Conservation (phyloP, 1,284 basidiomycete species). For the Omphalotus olearius region DNA sequence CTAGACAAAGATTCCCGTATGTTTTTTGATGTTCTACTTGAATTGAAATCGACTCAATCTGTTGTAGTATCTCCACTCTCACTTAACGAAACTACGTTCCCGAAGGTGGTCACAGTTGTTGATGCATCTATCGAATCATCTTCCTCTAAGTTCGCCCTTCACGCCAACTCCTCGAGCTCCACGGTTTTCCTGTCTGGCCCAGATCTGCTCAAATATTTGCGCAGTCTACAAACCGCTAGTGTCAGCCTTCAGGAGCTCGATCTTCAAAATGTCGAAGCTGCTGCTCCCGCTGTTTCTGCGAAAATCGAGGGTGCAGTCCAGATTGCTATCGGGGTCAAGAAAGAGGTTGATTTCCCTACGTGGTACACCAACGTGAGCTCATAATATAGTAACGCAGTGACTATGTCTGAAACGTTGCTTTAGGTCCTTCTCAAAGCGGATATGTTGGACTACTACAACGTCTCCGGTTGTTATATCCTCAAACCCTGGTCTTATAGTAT, state of each 20-base stretch:
- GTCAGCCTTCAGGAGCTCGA: slow-evolving; percentile 70
- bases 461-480: slow-evolving; percentile 98
- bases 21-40: slow-evolving; percentile 31
- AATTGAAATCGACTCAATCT: slow-evolving; percentile 3
- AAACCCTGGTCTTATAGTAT: slow-evolving; percentile 97
- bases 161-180: slow-evolving; percentile 63
- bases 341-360: slow-evolving; percentile 88
- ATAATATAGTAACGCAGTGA: neutral
- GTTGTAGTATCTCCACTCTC: slow-evolving; percentile 74
- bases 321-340: slow-evolving; percentile 92
- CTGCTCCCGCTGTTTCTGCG: slow-evolving; percentile 35
- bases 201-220: slow-evolving; percentile 73
- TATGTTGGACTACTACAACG: slow-evolving; percentile 99
- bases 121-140: slow-evolving; percentile 73
- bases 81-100: slow-evolving; percentile 64
- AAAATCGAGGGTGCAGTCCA: slow-evolving; percentile 87
- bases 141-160: slow-evolving; percentile 67
- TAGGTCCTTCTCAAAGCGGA: slow-evolving; percentile 97
- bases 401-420: slow-evolving; percentile 7
- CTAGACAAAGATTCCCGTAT: slow-evolving; percentile 84
- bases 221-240: slow-evolving; percentile 61
- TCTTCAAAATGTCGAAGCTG: slow-evolving; percentile 59
- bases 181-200: slow-evolving; percentile 76
- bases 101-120: slow-evolving; percentile 75
- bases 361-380: slow-evolving; percentile 89